A percentile compares a stretch with the other conserved stretches of the same genome.
These are phyloP conservation scores for Pestalotiopsis sp. DNA, from an alignment of 2,329 filamentous ascomycete genomes.

Conservation along the genomic window DNA sequence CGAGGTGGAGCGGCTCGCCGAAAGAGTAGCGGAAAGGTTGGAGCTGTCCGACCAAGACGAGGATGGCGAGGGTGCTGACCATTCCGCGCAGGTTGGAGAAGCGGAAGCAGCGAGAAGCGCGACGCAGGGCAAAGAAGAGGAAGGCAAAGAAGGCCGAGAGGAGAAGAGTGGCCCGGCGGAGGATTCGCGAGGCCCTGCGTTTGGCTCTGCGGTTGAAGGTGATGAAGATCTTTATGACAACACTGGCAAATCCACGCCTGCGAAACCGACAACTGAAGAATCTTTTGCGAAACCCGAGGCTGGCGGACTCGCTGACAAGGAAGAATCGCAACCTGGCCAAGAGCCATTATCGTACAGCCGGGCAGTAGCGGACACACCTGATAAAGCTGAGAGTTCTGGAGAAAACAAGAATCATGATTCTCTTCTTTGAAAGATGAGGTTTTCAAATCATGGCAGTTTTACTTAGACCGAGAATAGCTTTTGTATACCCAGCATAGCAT, in stretches of 20 bases:
- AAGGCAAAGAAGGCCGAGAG: constrained; percentile 1
- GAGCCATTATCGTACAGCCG: constrained; percentile 1
- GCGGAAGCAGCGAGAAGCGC: constrained; percentile 1
- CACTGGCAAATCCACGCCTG: neutral
- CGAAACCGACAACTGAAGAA: neutral
- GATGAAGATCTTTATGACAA: neutral
- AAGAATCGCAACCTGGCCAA: neutral
- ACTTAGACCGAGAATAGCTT: neutral
- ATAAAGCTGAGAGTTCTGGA: neutral
- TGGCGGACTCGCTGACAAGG: neutral
- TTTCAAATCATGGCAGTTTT: neutral
- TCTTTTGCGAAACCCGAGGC: neutral
- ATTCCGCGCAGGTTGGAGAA: constrained; percentile 7
- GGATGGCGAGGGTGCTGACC: constrained; percentile 14
- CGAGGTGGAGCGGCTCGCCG: constrained; percentile 40
- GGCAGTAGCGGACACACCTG: neutral
- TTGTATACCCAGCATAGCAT: neutral
- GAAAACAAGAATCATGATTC: neutral
- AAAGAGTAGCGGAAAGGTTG: constrained; percentile 33
- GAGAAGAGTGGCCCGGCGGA: neutral
- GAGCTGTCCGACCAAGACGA: constrained; percentile 17
- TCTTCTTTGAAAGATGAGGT: neutral
- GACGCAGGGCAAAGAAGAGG: neutral
- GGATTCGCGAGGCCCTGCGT: neutral
- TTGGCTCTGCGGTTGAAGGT: neutral